Evolutionary conservation across 2,329 filamentous ascomycete species (phyloP).

Genomic region (Pseudogymnoascus sp.): DNA sequence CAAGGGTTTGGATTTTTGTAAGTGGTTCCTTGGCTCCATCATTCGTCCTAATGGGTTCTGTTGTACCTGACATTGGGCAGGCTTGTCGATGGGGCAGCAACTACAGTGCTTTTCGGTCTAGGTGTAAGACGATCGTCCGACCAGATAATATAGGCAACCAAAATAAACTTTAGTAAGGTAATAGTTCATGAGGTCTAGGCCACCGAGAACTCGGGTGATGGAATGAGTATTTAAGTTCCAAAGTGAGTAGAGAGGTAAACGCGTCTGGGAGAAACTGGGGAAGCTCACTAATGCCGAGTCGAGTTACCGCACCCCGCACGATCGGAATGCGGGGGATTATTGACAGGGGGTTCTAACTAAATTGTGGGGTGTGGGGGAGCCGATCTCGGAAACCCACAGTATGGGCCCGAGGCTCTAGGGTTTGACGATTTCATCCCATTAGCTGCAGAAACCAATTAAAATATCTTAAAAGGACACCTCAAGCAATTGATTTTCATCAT

Average conservation of each 20-base stretch:
- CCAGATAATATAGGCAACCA: background rate
- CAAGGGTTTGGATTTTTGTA: conserved; percentile 15
- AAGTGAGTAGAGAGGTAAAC: background rate
- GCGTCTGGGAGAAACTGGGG: background rate
- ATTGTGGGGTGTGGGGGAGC: background rate
- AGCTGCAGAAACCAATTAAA: background rate
- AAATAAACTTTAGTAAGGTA: background rate
- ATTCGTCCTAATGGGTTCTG: conserved; percentile 11
- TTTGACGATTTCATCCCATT: background rate
- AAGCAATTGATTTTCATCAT: background rate
- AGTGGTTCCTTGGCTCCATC: background rate
- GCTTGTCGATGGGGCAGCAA: background rate
- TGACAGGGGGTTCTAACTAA: background rate
- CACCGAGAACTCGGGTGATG: background rate
- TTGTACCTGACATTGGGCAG: background rate
- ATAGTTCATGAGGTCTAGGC: background rate
- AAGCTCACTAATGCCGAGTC: background rate
- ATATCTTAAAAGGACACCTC: background rate
- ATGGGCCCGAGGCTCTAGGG: background rate
- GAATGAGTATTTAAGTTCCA: background rate
- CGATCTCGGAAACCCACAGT: background rate
- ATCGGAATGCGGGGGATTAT: background rate
- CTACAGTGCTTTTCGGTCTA: background rate
- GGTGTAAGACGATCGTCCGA: background rate
- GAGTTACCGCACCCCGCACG: background rate